These are phyloP conservation scores for Dendryphion nanum DNA, from an alignment of 2,329 filamentous ascomycete genomes.

Conservation along the genomic window DNA sequence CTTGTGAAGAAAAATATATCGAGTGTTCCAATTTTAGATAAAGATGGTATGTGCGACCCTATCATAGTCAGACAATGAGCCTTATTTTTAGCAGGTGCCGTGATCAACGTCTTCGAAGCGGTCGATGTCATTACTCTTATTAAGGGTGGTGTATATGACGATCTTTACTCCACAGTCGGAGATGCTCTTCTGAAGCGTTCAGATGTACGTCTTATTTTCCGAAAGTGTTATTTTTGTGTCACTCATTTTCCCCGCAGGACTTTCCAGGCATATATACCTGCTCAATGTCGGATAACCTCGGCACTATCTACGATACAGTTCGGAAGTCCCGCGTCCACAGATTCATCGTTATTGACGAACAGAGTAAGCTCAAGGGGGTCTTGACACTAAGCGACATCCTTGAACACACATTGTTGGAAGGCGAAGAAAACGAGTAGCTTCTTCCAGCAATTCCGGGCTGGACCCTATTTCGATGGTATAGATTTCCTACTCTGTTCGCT, in stretches of 20 bases:
- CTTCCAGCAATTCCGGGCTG: too few relatives aligned
- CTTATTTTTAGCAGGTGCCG: constrained; percentile 19
- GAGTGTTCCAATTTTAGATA: constrained; percentile 88
- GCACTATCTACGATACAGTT: constrained; percentile 95
- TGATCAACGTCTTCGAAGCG: constrained; percentile 96
- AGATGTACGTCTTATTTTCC: constrained; percentile 53
- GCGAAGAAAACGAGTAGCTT: constrained; percentile 57
- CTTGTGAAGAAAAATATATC: constrained; percentile 94
- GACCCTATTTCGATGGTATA: too few relatives aligned
- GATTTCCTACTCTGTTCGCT: too few relatives aligned
- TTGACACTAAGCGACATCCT: constrained; percentile 95
- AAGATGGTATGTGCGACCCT: constrained; percentile 52
- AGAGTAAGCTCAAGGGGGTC: constrained; percentile 80
- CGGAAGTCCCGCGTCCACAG: constrained; percentile 92
- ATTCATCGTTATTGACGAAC: constrained; percentile 88
- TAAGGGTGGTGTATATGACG: constrained; percentile 89
- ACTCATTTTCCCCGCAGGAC: constrained; percentile 54
- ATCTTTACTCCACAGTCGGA: constrained; percentile 80
- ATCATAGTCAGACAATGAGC: neutral
- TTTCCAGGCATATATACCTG: constrained; percentile 98
- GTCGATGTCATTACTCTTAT: constrained; percentile 97
- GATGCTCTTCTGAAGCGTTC: constrained; percentile 84
- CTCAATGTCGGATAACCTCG: constrained; percentile 83
- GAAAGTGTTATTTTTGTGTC: neutral
- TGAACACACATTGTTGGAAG: constrained; percentile 85